Conservation (phyloP, 2,329 filamentous ascomycete genomes). For the Fusarium palustre region DNA sequence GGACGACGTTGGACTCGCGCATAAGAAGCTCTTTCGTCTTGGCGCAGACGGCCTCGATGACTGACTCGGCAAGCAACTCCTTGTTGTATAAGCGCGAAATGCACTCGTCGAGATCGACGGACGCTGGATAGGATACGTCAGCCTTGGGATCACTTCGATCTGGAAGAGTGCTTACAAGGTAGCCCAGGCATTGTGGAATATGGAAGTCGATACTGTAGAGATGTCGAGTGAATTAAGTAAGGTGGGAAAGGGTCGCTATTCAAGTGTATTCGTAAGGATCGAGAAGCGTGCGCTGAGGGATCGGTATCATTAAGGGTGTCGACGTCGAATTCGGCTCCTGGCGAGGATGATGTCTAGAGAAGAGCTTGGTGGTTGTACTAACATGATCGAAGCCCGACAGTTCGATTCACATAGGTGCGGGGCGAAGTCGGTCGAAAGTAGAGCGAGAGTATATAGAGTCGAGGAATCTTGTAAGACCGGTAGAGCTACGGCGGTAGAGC, state of each 20-base stretch:
- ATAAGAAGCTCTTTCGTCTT: constrained; percentile 99
- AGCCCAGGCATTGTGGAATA: constrained; percentile 65
- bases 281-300: constrained; percentile 28
- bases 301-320: constrained; percentile 60
- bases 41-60: constrained; percentile 98
- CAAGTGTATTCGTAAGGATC: constrained; percentile 19
- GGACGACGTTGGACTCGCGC: constrained; percentile 99
- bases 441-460: background rate
- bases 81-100: constrained; percentile 97
- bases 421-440: constrained; percentile 25
- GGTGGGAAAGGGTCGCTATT: constrained; percentile 10
- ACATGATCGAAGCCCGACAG: constrained; percentile 55
- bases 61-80: constrained; percentile 94
- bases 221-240: constrained; percentile 3
- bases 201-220: constrained; percentile 3
- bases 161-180: constrained; percentile 60
- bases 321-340: constrained; percentile 51
- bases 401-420: constrained; percentile 52
- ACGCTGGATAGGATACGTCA: constrained; percentile 67
- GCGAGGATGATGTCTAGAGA: constrained; percentile 52
- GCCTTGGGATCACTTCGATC: constrained; percentile 16
- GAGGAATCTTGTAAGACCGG: background rate
- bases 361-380: constrained; percentile 52
- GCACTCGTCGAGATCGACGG: constrained; percentile 98
- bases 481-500: constrained; percentile 7